Evolutionary conservation across 1,139 yeast species (phyloP), one percentile per base, ranked within the genome.

Genomic region (Lizanozyma gosingica): DNA sequence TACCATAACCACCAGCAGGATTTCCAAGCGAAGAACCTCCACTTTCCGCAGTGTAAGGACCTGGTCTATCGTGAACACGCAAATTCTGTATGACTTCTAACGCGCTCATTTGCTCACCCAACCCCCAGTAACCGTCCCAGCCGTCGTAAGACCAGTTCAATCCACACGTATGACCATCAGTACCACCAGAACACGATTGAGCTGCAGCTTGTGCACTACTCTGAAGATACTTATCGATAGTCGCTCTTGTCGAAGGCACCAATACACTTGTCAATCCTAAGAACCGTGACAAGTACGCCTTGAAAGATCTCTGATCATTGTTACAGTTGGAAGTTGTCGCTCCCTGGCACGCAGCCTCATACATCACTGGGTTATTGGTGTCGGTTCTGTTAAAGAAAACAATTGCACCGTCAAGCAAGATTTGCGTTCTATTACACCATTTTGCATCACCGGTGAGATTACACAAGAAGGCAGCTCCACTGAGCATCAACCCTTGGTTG

Each of bases 91-190:
- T 73, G 3, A 77, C 78, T 57, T 88, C 97, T 43, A 88, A 66
- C 0, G 97, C 95, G 38, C 79, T 62, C 84, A 90, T 85, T 60
- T 90, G 96, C 61, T 90, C 97, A 47, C 97, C 97, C 35, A 90
- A 71, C n/a, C 97, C 97, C 51, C 76, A 88, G 39, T 52, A 57
- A 2, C 80, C 82, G 60, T 90, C 97, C 83, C 88, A 90, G n/a
- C 76, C 75, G 37, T 62, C 67, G 27, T 62, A 55, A 36, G 75
- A 64, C 97, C 97, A 90, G 55, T 83, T 73, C 44, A 78, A 59
- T 35, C 97, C 97, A 67, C 97, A 90, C 0, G 97, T 88, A 54
- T 83, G 86, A 14, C 88, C 87, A 64, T 88, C 96, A 3, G 62
- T 46, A 57, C 97, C 97, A 52, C 97, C 97, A 2, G 78, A 65